Base-by-base conservation (phyloP, 768 basidiomycete species). In the Favolaschia claudopus region DNA sequence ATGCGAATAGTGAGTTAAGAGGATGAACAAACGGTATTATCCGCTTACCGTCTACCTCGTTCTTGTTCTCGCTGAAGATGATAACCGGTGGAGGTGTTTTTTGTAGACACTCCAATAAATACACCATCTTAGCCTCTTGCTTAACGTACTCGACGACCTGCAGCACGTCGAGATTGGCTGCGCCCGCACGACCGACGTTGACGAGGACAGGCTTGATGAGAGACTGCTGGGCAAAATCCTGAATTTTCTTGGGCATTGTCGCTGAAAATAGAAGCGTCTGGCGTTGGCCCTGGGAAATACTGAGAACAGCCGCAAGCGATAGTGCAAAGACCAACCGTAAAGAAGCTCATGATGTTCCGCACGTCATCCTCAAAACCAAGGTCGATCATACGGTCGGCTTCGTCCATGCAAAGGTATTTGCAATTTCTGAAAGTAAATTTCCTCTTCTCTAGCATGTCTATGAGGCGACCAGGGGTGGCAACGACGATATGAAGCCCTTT, bases 71-170 rank as follows among this genome's bases (percentile, higher is more conserved):
- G 63, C 92, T 95, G 74, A 99, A 99, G 55, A 99, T 85, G 74
- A 99, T 97, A 45, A 96, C 95, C 2, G 97, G 97, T 7, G 97
- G 97, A 1, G 97, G 90, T 0, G 97, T 99, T 79, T 99, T 99
- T 72, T 99, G 97, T 60, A 99, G 75, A 72, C 96, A 98, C 74
- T 99, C 97, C 43, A 99, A 80, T 15, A 99, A 83, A 74, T 99
- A 99, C 1, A 99, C 96, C 97, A 99, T 99, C 76, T 99, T 99
- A 0, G 97, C 97, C 76, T 99, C 97, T 71, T 97, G 95, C 76
- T 99, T 99, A 67, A 99, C 97, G 67, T 97, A 99, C 77, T 99
- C 97, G 20, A 99, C 93, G 28, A 98, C 92, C 70, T 95, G 95
- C 27, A 99, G 82, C 3, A 99, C 95, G 70, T 99, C 96, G 72